phyloP scores from a whole-genome alignment of 2,329 filamentous ascomycete genomes.

The Elsinoe batatas region DNA sequence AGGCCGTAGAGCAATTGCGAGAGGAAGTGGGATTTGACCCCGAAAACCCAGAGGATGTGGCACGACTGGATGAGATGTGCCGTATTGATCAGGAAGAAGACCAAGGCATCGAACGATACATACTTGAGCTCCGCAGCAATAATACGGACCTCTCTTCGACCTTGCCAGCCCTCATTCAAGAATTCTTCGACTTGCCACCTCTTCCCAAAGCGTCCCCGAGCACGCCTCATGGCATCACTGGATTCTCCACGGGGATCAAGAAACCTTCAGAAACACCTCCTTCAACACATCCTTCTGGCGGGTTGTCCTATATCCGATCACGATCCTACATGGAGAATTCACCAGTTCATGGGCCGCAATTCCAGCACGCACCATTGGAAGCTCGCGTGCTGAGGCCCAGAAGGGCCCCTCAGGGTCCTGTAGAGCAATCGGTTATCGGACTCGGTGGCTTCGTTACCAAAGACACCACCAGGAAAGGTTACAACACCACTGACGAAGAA shows the following conservation, averaged over 20 bases:
- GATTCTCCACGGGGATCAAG: neutral
- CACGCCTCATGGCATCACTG: slow-evolving; percentile 10
- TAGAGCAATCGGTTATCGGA: slow-evolving; percentile 30
- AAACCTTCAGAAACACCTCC: slow-evolving; percentile 38
- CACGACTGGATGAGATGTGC: slow-evolving; percentile 9
- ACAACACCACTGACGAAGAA: slow-evolving; percentile 28
- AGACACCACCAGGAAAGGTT: slow-evolving; percentile 25
- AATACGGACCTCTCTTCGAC: slow-evolving; percentile 37
- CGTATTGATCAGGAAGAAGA: neutral
- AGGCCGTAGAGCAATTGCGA: slow-evolving; percentile 10
- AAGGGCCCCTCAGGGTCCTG: slow-evolving; percentile 28
- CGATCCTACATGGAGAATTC: slow-evolving; percentile 49
- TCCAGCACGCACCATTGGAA: slow-evolving; percentile 41
- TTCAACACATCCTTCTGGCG: slow-evolving; percentile 55
- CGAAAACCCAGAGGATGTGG: slow-evolving; percentile 9
- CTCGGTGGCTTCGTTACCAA: slow-evolving; percentile 36
- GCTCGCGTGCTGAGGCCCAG: slow-evolving; percentile 47
- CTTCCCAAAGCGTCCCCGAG: slow-evolving; percentile 30
- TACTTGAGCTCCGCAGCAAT: slow-evolving; percentile 36
- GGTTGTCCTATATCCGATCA: slow-evolving; percentile 51
- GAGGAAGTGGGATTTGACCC: slow-evolving; percentile 12
- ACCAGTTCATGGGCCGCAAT: slow-evolving; percentile 51
- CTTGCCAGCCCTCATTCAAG: slow-evolving; percentile 43
- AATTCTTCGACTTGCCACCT: slow-evolving; percentile 48
- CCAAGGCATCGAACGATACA: slow-evolving; percentile 15